Evolutionary conservation across 805 yeast genomes (phyloP).

Genomic region (Ogataea salicorniae): DNA sequence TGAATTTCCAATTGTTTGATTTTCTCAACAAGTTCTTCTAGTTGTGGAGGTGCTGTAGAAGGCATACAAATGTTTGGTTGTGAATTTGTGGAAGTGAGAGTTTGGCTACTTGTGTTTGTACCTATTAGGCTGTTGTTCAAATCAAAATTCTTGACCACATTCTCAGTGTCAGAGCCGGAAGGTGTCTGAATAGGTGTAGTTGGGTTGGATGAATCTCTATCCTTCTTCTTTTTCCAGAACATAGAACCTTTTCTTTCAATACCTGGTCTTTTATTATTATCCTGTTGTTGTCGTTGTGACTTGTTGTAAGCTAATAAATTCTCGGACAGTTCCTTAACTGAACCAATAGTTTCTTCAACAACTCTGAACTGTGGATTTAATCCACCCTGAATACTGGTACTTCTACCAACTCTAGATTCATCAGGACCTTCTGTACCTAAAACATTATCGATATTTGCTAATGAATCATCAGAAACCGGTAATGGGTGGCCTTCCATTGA

Average conservation of each 20-base stretch:
- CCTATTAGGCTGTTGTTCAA: neutral
- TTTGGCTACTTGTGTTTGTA: neutral
- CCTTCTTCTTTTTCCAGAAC: slow-evolving; percentile 22
- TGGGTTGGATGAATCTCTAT: slow-evolving; percentile 1
- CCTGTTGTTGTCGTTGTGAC: slow-evolving; percentile 2
- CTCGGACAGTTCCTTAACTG: slow-evolving; percentile 15
- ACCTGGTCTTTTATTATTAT: slow-evolving; percentile 3
- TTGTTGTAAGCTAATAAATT: neutral
- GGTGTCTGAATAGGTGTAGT: neutral
- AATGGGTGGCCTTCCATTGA: neutral
- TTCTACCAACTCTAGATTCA: slow-evolving; percentile 18
- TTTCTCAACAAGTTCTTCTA: slow-evolving; percentile 12
- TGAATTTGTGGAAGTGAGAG: slow-evolving; percentile 1
- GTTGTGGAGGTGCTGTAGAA: slow-evolving; percentile 1
- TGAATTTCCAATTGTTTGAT: slow-evolving; percentile 22
- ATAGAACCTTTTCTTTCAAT: slow-evolving; percentile 16
- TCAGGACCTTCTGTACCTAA: neutral
- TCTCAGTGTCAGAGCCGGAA: slow-evolving; percentile 1
- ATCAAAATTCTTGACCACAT: neutral
- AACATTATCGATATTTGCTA: too few species aligned
- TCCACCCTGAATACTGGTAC: neutral
- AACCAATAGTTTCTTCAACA: slow-evolving; percentile 15
- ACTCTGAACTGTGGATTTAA: slow-evolving; percentile 10
- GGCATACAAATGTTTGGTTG: neutral
- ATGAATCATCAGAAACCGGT: too few species aligned